Evolutionary conservation across 176 grass and related monocot species (phyloP), one percentile per base, ranked within the genome.

Genomic region (Phoenix dactylifera): DNA sequence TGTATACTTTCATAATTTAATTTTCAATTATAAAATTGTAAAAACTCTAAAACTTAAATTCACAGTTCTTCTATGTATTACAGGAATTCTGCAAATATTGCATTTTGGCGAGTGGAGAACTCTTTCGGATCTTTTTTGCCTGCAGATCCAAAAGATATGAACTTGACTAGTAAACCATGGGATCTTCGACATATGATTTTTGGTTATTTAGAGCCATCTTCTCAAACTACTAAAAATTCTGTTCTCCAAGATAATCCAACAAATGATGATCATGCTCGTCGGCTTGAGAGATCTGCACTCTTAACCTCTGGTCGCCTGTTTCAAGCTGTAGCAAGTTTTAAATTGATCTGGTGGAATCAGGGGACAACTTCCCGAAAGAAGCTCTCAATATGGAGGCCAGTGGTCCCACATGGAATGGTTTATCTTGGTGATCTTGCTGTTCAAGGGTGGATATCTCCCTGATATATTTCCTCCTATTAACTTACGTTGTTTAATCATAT

Each of bases 321-420:
- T 83, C 86, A 90, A 62, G 77, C 77, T 15, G 82, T 88, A 72
- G 83, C 84, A 81, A 88, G 69, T 71, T 86, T 89, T 80, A 87
- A 96, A 79, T 64, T 85, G 62, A 60, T 96, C 64, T 96, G 92
- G 92, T 96, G 83, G 22, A 96, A 90, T 57, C 77, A 81, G 77
- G 86, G 75, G 16, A 75, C 56, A 6, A 68, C 82, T 68, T 81
- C 80, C 9, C 60, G 66, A 70, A 96, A 87, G 73, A 96, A 79
- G 51, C 83, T 96, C 65, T 96, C 91, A 65, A 77, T 96, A 82
- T 96, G 91, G 91, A 80, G 91, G 54, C 91, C 91, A 68, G 80
- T 82, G 66, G 30, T 87, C 62, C 72, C 83, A 9, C 83, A 77
- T 72, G 91, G 80, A 71, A 85, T 80, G 83, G 61, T 90, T 87